Evolutionary conservation across 2,329 filamentous ascomycete genomes (phyloP), one percentile per base, ranked within the genome.

Genomic region (Elsinoe fawcettii): DNA sequence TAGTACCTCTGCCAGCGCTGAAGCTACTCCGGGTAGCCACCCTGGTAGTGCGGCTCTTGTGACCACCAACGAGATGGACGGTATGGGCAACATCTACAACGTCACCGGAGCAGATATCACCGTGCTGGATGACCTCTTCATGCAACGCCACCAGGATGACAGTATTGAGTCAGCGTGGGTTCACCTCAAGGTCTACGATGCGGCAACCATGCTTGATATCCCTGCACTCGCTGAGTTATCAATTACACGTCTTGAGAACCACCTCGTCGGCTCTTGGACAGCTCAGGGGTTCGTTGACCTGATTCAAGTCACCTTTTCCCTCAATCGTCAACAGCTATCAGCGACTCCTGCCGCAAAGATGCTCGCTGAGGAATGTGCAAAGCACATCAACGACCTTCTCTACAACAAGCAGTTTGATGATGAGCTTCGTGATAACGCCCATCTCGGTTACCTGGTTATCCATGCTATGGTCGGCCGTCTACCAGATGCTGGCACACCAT

Each of bases 281-380:
- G 5, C 11, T 8, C n/a, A 55, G 27, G 57, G 57, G 2, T 59
- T 59, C 20, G 41, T 53, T 18, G 57, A 55, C 12, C 41, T 59
- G 11, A 23, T 56, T 8, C 23, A 44, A 16, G 16, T 59, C 41
- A 51, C 41, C 12, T 59, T 59, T 22, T 25, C 27, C 9, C 20
- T 56, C 14, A 46, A 14, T 14, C 51, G 32, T 23, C 41, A 51
- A 39, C 41, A 55, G 12, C 9, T 36, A 6, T 16, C 44, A 32
- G 41, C 54, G 3, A 37, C 39, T 8, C 43, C 41, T 11, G 37
- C 57, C 9, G 36, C 39, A 20, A 32, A 32, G 8, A 18, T 59
- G 8, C 22, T 59, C 12, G 51, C 57, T 2, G 25, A 36, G 11
- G 51, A 56, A 30, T 56, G 57, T 51, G 51, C 51, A 20, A 27